Evolutionary conservation across 2,329 filamentous ascomycete species (phyloP).

Genomic region (Fusarium sulawesiense): DNA sequence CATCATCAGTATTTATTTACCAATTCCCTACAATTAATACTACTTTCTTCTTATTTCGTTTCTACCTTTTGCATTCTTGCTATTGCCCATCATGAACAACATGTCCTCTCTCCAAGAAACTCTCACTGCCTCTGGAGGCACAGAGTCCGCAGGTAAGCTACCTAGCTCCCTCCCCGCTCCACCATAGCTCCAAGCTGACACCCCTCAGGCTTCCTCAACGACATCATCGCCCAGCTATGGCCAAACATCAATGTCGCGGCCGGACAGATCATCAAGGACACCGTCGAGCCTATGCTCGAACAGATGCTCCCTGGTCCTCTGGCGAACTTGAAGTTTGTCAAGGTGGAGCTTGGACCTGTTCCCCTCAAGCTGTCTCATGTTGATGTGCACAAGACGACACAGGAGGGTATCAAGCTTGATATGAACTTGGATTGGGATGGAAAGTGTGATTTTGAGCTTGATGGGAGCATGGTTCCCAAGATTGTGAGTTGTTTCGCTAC

Average conservation of each 20-base stretch:
- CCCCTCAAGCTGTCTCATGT: slow-evolving; percentile 41
- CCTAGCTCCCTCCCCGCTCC: background rate
- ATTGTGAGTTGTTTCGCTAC: slow-evolving; percentile 20
- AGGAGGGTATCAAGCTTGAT: slow-evolving; percentile 43
- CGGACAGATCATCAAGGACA: slow-evolving; percentile 39
- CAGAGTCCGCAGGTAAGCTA: slow-evolving; percentile 41
- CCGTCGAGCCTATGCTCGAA: slow-evolving; percentile 42
- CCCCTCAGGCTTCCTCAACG: slow-evolving; percentile 41
- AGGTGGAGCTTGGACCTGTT: slow-evolving; percentile 38
- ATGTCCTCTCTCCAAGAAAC: slow-evolving; percentile 41
- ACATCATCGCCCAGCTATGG: slow-evolving; percentile 45
- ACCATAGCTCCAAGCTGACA: slow-evolving; percentile 17
- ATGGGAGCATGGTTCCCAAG: slow-evolving; percentile 44
- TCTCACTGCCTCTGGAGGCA: slow-evolving; percentile 43
- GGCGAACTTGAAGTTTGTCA: slow-evolving; percentile 38
- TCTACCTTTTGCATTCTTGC: accelerated
- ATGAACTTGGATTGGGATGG: slow-evolving; percentile 44
- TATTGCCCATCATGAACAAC: slow-evolving; percentile 26
- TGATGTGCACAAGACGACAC: slow-evolving; percentile 42
- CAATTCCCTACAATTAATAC: background rate
- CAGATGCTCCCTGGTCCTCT: slow-evolving; percentile 43
- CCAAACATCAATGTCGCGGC: slow-evolving; percentile 46
- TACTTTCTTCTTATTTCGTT: background rate
- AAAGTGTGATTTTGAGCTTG: slow-evolving; percentile 42
- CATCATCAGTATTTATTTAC: slow-evolving; percentile 5